Evolutionary conservation across 2,329 filamentous ascomycete genomes (phyloP).

Genomic region (Ophiostoma tasmaniense): DNA sequence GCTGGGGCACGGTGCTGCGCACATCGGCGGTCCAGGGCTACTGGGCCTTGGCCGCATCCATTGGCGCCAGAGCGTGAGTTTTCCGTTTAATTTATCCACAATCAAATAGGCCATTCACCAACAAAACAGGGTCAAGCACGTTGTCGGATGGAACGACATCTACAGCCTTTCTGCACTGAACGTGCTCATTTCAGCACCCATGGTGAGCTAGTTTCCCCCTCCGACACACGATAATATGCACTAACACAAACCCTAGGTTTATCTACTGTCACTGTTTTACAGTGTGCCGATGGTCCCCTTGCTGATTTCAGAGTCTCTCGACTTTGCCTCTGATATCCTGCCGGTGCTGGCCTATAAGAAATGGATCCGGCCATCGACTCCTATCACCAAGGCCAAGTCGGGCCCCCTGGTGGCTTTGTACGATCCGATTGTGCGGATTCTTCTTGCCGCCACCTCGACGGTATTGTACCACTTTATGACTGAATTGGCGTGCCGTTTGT

Average conservation of each 20-base stretch:
- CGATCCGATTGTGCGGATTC: conserved; percentile 28
- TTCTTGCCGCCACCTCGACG: conserved; percentile 60
- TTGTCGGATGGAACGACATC: conserved; percentile 61
- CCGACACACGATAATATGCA: neutral
- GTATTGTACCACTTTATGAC: conserved; percentile 68
- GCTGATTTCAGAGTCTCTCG: neutral
- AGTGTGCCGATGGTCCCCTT: conserved; percentile 34
- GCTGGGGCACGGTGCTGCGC: neutral
- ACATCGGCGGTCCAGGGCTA: neutral
- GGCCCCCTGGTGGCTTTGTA: neutral
- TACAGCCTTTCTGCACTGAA: conserved; percentile 47
- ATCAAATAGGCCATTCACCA: neutral
- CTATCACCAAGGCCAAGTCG: conserved; percentile 1
- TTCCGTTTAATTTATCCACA: neutral
- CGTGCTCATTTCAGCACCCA: conserved; percentile 65
- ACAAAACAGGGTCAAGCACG: conserved; percentile 52
- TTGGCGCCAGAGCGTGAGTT: neutral
- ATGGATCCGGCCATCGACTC: neutral
- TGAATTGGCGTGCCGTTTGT: conserved; percentile 58
- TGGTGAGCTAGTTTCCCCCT: conserved; percentile 37
- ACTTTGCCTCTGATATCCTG: conserved; percentile 10
- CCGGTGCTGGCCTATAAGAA: conserved; percentile 10
- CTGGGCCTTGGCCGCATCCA: neutral
- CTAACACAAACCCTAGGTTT: conserved; percentile 43
- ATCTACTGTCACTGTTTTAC: conserved; percentile 74